Evolutionary conservation across 2,329 filamentous ascomycete species (phyloP).

Genomic region (Alternaria sp.): DNA sequence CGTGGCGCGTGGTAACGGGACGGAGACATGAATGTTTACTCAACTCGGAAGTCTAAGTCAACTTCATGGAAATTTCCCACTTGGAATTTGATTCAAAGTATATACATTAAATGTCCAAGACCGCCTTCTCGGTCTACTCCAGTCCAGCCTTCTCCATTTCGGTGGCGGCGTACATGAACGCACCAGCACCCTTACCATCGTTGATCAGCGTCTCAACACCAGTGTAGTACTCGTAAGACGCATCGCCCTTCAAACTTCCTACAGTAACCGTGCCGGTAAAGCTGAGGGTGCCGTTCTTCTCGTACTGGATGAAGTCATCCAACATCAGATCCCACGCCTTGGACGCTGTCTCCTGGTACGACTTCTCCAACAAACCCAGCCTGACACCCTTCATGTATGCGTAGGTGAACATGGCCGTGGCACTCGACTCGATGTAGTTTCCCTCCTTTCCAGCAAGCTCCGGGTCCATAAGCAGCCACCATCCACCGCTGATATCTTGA

Average conservation of each 20-base stretch:
- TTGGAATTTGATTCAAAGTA: background rate
- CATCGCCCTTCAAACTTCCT: constrained; percentile 61
- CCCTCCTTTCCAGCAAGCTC: constrained; percentile 56
- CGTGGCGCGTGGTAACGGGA: background rate
- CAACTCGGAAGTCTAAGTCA: background rate
- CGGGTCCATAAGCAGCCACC: constrained; percentile 67
- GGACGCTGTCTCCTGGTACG: constrained; percentile 52
- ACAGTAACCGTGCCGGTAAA: constrained; percentile 64
- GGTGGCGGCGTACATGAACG: constrained; percentile 51
- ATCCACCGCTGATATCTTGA: constrained; percentile 60
- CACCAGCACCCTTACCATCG: constrained; percentile 54
- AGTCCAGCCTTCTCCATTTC: constrained; percentile 41
- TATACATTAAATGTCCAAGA: constrained; percentile 6
- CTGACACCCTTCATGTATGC: constrained; percentile 48
- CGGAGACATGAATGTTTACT: background rate
- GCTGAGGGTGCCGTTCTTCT: constrained; percentile 58
- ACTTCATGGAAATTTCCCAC: background rate
- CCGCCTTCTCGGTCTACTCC: background rate
- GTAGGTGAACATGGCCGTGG: constrained; percentile 61
- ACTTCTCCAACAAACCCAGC: constrained; percentile 42
- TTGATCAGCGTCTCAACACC: constrained; percentile 46
- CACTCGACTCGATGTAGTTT: constrained; percentile 70
- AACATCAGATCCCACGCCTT: constrained; percentile 58
- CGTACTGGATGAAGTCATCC: constrained; percentile 57
- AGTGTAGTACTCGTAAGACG: constrained; percentile 59